Percentiles rank a stretch among this genome's conserved stretches.
Evolutionary conservation across 352 stramenopile genomes (phyloP).

Genomic region (Phytophthora constricta): DNA sequence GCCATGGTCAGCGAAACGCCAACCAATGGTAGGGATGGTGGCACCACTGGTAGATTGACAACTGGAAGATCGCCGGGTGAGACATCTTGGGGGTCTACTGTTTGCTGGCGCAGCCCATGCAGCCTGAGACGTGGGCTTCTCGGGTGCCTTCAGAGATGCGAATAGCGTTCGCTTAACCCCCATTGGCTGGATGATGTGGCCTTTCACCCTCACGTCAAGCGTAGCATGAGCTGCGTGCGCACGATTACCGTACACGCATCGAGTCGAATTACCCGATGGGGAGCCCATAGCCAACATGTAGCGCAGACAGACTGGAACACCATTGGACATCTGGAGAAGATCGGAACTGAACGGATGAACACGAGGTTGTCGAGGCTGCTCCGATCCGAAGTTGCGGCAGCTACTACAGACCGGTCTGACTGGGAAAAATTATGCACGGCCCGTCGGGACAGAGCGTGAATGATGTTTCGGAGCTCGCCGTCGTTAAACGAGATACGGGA

Average conservation of each 20-base stretch:
- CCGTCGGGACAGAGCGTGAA: constrained; percentile 15
- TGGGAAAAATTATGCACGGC: no score
- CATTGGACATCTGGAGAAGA: constrained; percentile 13
- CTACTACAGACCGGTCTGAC: no score
- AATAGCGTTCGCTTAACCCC: constrained; percentile 10
- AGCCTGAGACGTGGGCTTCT: constrained; percentile 8
- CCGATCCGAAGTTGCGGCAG: not conserved
- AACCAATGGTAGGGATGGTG: no score
- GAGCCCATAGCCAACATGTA: constrained; percentile 13
- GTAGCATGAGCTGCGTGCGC: constrained; percentile 4
- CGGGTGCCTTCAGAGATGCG: constrained; percentile 18
- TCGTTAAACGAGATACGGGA: constrained; percentile 19
- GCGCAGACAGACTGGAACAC: constrained; percentile 6
- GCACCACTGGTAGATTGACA: no score
- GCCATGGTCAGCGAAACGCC: no score
- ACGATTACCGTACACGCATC: constrained; percentile 4
- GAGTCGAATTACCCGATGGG: constrained; percentile 2
- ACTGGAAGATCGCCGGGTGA: no score
- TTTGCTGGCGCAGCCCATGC: constrained; percentile 8
- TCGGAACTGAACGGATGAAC: constrained; percentile 16
- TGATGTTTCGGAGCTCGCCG: constrained; percentile 16
- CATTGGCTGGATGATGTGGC: constrained; percentile 19
- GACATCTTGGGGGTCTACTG: no score
- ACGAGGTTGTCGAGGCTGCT: constrained; percentile 6
- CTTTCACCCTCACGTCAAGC: constrained; percentile 16